These are phyloP conservation scores for Rhexocercosporidium sp. DNA, from an alignment of 2,329 filamentous ascomycete species.

Conservation along the genomic window DNA sequence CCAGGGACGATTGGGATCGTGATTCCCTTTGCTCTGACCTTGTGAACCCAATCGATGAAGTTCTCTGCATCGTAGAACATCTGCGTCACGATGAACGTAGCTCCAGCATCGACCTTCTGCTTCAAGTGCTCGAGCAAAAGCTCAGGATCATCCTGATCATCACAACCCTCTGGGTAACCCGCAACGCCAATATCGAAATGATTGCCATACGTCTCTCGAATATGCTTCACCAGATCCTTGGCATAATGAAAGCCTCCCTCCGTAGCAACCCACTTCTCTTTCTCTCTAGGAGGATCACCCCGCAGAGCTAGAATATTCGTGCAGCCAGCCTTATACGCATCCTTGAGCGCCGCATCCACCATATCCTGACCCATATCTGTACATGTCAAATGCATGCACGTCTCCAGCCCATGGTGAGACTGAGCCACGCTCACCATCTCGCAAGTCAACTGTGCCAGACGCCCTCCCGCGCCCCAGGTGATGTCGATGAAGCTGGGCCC, in stretches of 20 bases:
- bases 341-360: slow-evolving; percentile 85
- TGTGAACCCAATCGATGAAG: slow-evolving; percentile 88
- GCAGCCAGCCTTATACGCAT: slow-evolving; percentile 92
- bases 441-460: slow-evolving; percentile 87
- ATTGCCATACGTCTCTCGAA: slow-evolving; percentile 77
- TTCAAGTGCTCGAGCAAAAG: slow-evolving; percentile 89
- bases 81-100: slow-evolving; percentile 93
- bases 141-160: slow-evolving; percentile 89
- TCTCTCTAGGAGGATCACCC: slow-evolving; percentile 90
- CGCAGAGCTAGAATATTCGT: slow-evolving; percentile 95
- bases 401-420: slow-evolving; percentile 93
- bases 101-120: slow-evolving; percentile 94
- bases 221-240: slow-evolving; percentile 81
- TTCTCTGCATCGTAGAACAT: slow-evolving; percentile 99
- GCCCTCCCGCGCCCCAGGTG: slow-evolving; percentile 96
- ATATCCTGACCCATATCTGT: slow-evolving; percentile 96
- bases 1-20: slow-evolving; percentile 82
- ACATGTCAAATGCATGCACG: slow-evolving; percentile 98
- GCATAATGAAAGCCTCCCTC: slow-evolving; percentile 91
- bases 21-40: slow-evolving; percentile 85
- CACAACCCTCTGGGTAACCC: slow-evolving; percentile 93
- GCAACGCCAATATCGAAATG: slow-evolving; percentile 98
- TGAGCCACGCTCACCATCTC: slow-evolving; percentile 98
- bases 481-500: slow-evolving; percentile 97
- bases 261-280: slow-evolving; percentile 90